phyloP scores from a whole-genome alignment of 2,329 filamentous ascomycete species.

The Pseudogymnoascus sp. region DNA sequence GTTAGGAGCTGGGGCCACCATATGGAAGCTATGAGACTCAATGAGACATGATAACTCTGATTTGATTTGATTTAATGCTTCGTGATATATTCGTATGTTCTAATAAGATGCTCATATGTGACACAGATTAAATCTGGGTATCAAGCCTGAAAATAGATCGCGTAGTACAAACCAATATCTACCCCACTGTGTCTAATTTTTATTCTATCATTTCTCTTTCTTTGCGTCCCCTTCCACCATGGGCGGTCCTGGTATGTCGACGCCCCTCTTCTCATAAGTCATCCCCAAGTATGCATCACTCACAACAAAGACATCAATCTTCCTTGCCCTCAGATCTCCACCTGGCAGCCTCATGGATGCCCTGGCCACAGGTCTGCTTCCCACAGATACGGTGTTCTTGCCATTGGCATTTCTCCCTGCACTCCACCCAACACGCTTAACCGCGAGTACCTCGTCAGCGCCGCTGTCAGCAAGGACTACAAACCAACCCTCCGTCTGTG shows the following conservation, averaged over 20 bases:
- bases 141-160: not conserved
- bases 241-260: conserved; percentile 24
- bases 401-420: conserved; percentile 21
- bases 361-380: conserved; percentile 43
- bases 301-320: conserved; percentile 64
- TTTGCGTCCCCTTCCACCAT: conserved; percentile 13
- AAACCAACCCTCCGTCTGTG: conserved; percentile 92
- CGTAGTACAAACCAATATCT: not conserved
- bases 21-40: not conserved
- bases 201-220: conserved; percentile 11
- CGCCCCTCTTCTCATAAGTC: conserved; percentile 31
- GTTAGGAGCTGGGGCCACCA: not conserved
- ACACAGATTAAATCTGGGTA: not conserved
- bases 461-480: conserved; percentile 61
- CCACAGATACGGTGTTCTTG: conserved; percentile 30
- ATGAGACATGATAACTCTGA: not conserved
- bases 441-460: conserved; percentile 68
- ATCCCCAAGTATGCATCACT: conserved; percentile 86
- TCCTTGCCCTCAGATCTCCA: conserved; percentile 40
- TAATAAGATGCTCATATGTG: not conserved
- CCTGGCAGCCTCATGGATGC: conserved; percentile 54
- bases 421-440: conserved; percentile 78
- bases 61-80: not conserved
- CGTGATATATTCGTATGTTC: not conserved
- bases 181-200: not conserved